Conservation (phyloP, 306 rosid species). For the Parietaria judaica region DNA sequence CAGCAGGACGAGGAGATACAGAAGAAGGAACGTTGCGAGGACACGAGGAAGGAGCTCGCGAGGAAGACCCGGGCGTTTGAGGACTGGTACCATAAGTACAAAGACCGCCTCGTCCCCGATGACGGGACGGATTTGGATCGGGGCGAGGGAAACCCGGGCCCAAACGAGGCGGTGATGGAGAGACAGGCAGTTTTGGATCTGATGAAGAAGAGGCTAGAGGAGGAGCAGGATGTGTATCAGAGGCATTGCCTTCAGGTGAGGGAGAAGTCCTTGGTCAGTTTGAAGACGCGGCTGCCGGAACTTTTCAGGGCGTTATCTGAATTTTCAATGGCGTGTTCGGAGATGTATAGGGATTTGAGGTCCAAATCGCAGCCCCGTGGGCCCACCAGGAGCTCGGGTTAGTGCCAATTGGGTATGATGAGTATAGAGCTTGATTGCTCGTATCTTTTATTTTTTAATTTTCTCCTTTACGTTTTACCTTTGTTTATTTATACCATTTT, state of each 20-base stretch:
- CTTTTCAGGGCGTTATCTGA: constrained; percentile 62
- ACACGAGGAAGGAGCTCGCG: constrained; percentile 57
- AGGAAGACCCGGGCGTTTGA: constrained; percentile 61
- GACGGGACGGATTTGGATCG: constrained; percentile 33
- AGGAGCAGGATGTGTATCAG: constrained; percentile 47
- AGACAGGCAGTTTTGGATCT: constrained; percentile 46
- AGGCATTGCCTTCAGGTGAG: constrained; percentile 65
- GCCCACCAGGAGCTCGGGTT: constrained; percentile 30
- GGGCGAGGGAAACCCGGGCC: constrained; percentile 25
- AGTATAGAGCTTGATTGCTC: not conserved
- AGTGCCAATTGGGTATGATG: constrained; percentile 14
- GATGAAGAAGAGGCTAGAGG: constrained; percentile 59
- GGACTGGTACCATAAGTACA: constrained; percentile 73
- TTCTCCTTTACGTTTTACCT: not conserved
- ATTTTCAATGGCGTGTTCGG: constrained; percentile 49
- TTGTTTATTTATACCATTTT: not conserved
- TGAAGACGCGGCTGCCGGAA: constrained; percentile 65
- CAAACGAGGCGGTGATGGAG: constrained; percentile 39
- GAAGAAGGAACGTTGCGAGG: constrained; percentile 62
- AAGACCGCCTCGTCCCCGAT: constrained; percentile 39
- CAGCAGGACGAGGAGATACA: constrained; percentile 62
- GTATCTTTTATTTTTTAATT: not conserved
- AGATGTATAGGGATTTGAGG: constrained; percentile 53
- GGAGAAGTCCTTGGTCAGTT: constrained; percentile 63
- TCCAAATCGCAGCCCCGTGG: constrained; percentile 32